Base-by-base conservation (phyloP, 495 filamentous ascomycete species). In the Parathielavia hyrcaniae region DNA sequence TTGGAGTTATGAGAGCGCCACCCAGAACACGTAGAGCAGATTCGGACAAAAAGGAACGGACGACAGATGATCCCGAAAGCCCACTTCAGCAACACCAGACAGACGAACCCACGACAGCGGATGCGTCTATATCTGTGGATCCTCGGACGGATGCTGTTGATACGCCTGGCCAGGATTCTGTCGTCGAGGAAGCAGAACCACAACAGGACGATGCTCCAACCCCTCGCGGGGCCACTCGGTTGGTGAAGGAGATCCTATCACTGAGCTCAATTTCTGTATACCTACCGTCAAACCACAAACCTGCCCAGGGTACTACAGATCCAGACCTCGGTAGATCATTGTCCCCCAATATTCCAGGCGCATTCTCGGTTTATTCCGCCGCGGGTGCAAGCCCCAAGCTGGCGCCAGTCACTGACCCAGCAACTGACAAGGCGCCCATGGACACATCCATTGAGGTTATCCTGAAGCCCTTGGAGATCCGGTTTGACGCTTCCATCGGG, bases 401-500 rank as follows among this genome's bases (percentile, higher is more conserved):
- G 44, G 53, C 8, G 8, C 54, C 64, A 23, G 48, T 44, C 53
- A 43, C 30, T 16, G 40, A 54, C 19, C 22, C 46, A 1, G 39
- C 43, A 8, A 46, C 45, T 39, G 44, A 62, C 57, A 54, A 55
- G 22, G 13, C 35, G 12, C 50, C 55, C 46, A 39, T 50, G 9
- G 76, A 81, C 50, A 67, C 63, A 34, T 64, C 71, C 7, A 61
- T 83, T 34, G 82, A 83, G 60, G 63, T 88, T 19, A 75, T 81
- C 38, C 58, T 88, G 47, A 80, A 79, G 26, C 77, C 81, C 1
- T 62, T 81, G 30, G 71, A 79, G 17, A 55, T 83, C 3, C 81
- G 81, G 48, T 83, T 88, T 59, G 87, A 91, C 69, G 81, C 87
- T 20, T 79, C 85, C 5, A 81, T 83, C 7, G 86, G 83, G 1